A percentile compares a stretch with the other conserved stretches of the same genome.
These are phyloP conservation scores for Clarireedia homoeocarpa DNA, from an alignment of 2,329 filamentous ascomycete genomes.

Conservation along the genomic window DNA sequence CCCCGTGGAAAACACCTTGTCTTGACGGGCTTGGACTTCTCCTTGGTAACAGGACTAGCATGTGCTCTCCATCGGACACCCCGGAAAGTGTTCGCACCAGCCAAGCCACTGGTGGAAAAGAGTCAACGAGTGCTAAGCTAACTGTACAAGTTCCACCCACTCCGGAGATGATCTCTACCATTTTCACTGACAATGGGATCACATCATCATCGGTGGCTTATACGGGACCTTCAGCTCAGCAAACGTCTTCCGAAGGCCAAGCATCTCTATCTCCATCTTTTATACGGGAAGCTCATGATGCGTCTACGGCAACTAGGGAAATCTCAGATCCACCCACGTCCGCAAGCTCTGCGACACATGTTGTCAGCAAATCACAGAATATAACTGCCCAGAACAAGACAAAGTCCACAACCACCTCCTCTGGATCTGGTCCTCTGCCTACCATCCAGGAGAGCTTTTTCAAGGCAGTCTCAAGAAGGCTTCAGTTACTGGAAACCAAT, in stretches of 20 bases:
- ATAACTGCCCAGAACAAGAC: slow-evolving; percentile 16
- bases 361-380: slow-evolving; percentile 16
- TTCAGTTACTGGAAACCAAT: slow-evolving; percentile 86
- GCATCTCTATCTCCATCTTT: neutral
- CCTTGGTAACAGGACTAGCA: neutral
- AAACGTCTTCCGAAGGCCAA: neutral
- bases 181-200: slow-evolving; percentile 2
- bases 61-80: slow-evolving; percentile 7
- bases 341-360: slow-evolving; percentile 8
- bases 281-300: neutral
- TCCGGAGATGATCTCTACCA: slow-evolving; percentile 4
- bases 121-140: neutral
- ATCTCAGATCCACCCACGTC: slow-evolving; percentile 8
- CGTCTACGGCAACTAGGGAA: slow-evolving; percentile 9
- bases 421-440: slow-evolving; percentile 51
- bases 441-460: slow-evolving; percentile 97
- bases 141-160: slow-evolving; percentile 3
- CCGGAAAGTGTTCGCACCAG: slow-evolving; percentile 1
- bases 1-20: neutral
- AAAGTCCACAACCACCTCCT: slow-evolving; percentile 32
- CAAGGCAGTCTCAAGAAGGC: slow-evolving; percentile 88
- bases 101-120: neutral
- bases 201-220: slow-evolving; percentile 1
- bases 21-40: neutral
- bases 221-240: slow-evolving; percentile 1